Base-by-base conservation (phyloP, 148 eudicot genomes). In the Cornus suecica region DNA sequence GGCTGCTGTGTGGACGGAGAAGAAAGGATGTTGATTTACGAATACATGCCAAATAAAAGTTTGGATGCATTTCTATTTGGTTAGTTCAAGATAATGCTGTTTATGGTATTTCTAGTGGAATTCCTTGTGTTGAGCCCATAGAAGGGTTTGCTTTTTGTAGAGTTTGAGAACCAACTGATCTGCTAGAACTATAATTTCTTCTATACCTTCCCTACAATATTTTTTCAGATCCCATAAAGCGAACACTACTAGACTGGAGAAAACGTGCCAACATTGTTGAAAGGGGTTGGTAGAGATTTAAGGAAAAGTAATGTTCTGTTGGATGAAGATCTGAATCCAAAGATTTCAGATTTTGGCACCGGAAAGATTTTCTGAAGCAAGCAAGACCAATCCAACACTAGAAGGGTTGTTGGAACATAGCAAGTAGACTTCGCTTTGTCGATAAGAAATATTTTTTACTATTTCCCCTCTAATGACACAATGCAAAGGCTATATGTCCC, bases 11-110 rank as follows among this genome's bases (percentile, higher is more conserved):
- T n/a, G n/a, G n/a, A n/a, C n/a, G n/a, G n/a, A n/a, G n/a, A n/a
- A n/a, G n/a, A n/a, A n/a, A n/a, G n/a, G n/a, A n/a, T n/a, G n/a
- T n/a, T n/a, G n/a, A n/a, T n/a, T n/a, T n/a, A n/a, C n/a, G n/a
- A n/a, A n/a, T n/a, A n/a, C n/a, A n/a, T n/a, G n/a, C n/a, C n/a
- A n/a, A n/a, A n/a, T n/a, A n/a, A n/a, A n/a, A n/a, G n/a, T 64
- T 83, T 23, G 88, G 87, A 26, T 86, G 82, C 62, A 86, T 78
- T 78, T 80, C 86, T 88, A 42, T 88, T 86, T 62, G 89, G 91
- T 84, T 32, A 75, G 78, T 83, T 48, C 64, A 65, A 24, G 28
- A 2, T 34, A 28, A 32, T 0, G 13, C n/a, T 64, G 31, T 63
- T 74, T 37, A 32, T 32, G 34, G 2, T 32, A 32, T 32, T 32